A percentile compares a stretch with the other conserved stretches of the same genome.
Evolutionary conservation across 1,284 basidiomycete genomes (phyloP).

Genomic region (Pholiota adiposa): DNA sequence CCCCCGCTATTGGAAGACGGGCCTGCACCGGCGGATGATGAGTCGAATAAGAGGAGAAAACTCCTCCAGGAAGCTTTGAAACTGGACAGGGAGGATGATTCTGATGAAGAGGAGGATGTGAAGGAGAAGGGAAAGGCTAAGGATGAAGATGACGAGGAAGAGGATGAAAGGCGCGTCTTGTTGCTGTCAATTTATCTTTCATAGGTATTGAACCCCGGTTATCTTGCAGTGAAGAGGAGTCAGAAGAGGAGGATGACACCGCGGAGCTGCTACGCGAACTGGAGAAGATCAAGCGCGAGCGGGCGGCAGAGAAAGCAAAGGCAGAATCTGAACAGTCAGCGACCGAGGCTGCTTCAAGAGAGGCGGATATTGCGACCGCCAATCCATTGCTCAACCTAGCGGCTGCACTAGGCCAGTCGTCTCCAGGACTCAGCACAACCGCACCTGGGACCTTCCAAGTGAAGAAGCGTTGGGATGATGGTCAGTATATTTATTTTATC

Average conservation of each 20-base stretch:
- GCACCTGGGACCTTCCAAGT: slow-evolving; percentile 87
- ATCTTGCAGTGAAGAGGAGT: slow-evolving; percentile 39
- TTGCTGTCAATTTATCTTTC: neutral
- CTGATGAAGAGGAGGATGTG: slow-evolving; percentile 47
- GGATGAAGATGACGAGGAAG: slow-evolving; percentile 41
- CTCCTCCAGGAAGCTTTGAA: slow-evolving; percentile 83
- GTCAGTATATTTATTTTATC: slow-evolving; percentile 43
- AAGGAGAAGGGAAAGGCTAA: slow-evolving; percentile 12
- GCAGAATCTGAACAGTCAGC: slow-evolving; percentile 79
- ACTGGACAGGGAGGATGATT: slow-evolving; percentile 85
- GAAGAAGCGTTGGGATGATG: slow-evolving; percentile 95
- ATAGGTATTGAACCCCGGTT: neutral
- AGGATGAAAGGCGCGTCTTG: slow-evolving; percentile 50
- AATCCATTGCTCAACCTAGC: slow-evolving; percentile 90
- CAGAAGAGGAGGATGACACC: slow-evolving; percentile 87
- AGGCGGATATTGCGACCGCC: slow-evolving; percentile 82
- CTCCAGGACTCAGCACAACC: slow-evolving; percentile 70
- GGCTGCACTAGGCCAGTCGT: slow-evolving; percentile 78
- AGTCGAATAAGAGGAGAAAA: slow-evolving; percentile 76
- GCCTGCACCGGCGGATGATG: slow-evolving; percentile 52
- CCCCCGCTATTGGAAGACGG: slow-evolving; percentile 50
- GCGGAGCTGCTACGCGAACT: slow-evolving; percentile 91
- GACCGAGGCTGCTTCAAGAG: slow-evolving; percentile 67
- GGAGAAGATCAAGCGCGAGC: slow-evolving; percentile 94
- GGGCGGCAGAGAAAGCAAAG: slow-evolving; percentile 89